Base-by-base conservation (phyloP, 805 yeast species). In the Starmerella bacillaris region DNA sequence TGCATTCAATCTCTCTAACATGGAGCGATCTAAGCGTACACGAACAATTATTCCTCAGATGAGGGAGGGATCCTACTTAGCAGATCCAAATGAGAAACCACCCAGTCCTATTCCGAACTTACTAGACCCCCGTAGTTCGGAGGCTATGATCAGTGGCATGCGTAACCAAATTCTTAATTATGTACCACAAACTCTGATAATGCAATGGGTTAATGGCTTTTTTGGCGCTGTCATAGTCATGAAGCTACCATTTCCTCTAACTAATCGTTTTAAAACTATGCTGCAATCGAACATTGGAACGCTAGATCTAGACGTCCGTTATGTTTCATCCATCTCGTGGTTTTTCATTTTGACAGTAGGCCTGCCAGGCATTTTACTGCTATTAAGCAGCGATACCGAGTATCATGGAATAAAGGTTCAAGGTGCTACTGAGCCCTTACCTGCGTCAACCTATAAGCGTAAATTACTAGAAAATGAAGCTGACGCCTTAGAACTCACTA, bases 291-390 rank as follows among this genome's bases (percentile, higher is more conserved):
- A 95, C 5, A 76, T 89, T 11, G 67, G 64, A 38, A 83, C 96
- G 1, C 65, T 74, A 1, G 92, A 86, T 48, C 61, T 89, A 38
- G 89, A 84, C 51, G 94, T 75, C 6, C 62, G 92, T 19, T 89
- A 93, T 72, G 96, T 89, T 14, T 75, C 89, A 24, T 74, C 94
- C 3, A 76, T 89, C 16, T 82, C 95, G 4, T 89, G 96, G 96
- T 89, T 86, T 54, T 79, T 89, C 54, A 78, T 86, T 36, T 78
- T 82, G 37, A 68, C 82, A 41, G 55, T 84, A 34, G 96, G 96
- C 20, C 64, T 89, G 40, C 69, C 70, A 45, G 77, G 94, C 0
- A 73, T 89, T 2, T 77, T 75, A 53, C 67, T 78, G 26, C 64
- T 86, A 35, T 4, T 22, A 7, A 14, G 14, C 18, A 29, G 32